phyloP scores from a whole-genome alignment of 148 eudicot species.

The Rhododendron griersonianum region DNA sequence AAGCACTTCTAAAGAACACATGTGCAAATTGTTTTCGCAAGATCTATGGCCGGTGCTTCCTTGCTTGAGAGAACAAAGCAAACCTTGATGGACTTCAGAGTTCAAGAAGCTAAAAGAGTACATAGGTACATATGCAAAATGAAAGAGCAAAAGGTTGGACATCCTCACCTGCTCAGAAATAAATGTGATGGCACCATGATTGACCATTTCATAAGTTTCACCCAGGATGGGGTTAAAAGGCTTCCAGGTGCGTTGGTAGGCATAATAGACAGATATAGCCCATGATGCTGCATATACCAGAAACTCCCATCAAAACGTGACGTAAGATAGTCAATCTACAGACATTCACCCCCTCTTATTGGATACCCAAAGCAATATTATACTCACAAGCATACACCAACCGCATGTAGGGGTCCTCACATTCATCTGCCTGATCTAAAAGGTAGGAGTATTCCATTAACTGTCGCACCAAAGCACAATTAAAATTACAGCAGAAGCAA shows the following conservation, averaged over 20 bases:
- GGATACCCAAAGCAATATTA: neutral
- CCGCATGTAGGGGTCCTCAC: conserved; percentile 86
- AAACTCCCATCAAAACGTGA: neutral
- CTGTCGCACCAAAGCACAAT: conserved; percentile 35
- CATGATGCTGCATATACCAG: conserved; percentile 58
- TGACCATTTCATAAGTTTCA: conserved; percentile 83
- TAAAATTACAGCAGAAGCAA: neutral
- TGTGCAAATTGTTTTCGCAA: neutral
- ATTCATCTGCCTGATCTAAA: conserved; percentile 75
- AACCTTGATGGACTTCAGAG: neutral
- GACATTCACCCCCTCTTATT: neutral
- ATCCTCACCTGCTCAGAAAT: conserved; percentile 71
- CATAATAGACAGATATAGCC: conserved; percentile 79
- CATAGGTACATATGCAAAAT: neutral
- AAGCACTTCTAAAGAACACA: neutral
- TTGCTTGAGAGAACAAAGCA: neutral
- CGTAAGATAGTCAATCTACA: neutral
- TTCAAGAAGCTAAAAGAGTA: neutral
- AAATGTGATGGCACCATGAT: conserved; percentile 74
- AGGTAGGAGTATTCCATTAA: conserved; percentile 85
- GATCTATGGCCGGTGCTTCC: neutral
- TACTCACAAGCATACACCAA: conserved; percentile 75
- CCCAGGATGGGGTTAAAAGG: conserved; percentile 97
- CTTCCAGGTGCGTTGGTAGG: conserved; percentile 93
- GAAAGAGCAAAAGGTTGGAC: neutral